Evolutionary conservation across 495 filamentous ascomycete genomes (phyloP), one percentile per base, ranked within the genome.

Genomic region (Penicillium egyptiacum): DNA sequence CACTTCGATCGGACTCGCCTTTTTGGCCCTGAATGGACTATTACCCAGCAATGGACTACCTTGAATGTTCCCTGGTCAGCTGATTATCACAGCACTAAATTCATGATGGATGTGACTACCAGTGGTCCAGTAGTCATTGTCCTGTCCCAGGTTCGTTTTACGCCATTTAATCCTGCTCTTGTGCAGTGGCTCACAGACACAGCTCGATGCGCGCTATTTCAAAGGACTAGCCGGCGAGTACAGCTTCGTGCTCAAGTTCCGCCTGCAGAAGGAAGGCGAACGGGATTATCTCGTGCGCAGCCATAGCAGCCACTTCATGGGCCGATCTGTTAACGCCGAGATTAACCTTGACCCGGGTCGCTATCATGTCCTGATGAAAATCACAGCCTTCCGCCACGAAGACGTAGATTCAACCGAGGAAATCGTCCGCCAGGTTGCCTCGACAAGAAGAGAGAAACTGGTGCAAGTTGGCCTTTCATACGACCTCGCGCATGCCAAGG

Each of bases 1-100:
- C 82, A 83, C 59, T 89, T 97, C 49, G 88, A 94, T 61, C 86
- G 91, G 23, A 96, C 92, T 1, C 83, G 93, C n/a, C 81, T 97
- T 0, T 96, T 97, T 59, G 87, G 86, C n/a, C 75, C 81, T 0
- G 83, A 87, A 23, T 96, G 92, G 92, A 87, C 83, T 20, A 79
- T 96, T 31, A 84, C 88, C 0, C 88, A 89, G 54, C 84, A 88
- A 51, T 97, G 93, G 93, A 90, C 91, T 0, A 89, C 83, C 0
- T 72, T 97, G 22, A 83, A 86, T 39, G 88, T 96, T 5, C 89
- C 93, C 2, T 96, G 91, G 91, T 87, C 84, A 19, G 80, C 86
- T 3, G 89, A 92, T 56, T 97, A 95, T 64, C 86, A 92, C 59
- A 82, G 87, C 60, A 93, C 89, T 20, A 90, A 90, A 56, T 97